These are phyloP conservation scores for Xerocomellus dryophilus DNA, from an alignment of 768 basidiomycete species.

Conservation along the genomic window DNA sequence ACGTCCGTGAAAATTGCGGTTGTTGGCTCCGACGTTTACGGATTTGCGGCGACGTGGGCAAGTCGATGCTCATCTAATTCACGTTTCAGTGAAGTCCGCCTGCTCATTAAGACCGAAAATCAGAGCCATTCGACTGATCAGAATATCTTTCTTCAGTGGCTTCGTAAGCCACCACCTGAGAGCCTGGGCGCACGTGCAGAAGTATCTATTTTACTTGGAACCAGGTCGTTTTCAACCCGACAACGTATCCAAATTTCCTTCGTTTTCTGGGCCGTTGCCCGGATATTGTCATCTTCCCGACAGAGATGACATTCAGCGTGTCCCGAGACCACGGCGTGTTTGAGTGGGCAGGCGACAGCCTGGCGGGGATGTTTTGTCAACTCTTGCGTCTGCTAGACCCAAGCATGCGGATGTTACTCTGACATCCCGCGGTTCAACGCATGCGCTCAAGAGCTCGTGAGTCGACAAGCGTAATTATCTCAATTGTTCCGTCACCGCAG, in stretches of 20 bases:
- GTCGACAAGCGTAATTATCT: constrained; percentile 30
- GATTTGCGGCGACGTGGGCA: constrained; percentile 76
- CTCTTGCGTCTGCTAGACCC: constrained; percentile 57
- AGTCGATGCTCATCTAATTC: constrained; percentile 8
- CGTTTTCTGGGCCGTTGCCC: constrained; percentile 54
- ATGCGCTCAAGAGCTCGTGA: constrained; percentile 48
- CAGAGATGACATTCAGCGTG: constrained; percentile 78
- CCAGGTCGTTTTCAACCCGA: constrained; percentile 74
- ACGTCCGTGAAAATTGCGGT: constrained; percentile 59
- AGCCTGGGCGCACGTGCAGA: background rate
- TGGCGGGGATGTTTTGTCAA: constrained; percentile 64
- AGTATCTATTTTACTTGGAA: background rate
- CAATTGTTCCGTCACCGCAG: constrained; percentile 45
- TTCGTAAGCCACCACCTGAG: constrained; percentile 41
- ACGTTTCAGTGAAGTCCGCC: background rate
- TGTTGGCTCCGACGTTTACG: constrained; percentile 75
- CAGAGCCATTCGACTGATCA: background rate
- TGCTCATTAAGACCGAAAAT: constrained; percentile 36
- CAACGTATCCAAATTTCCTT: constrained; percentile 62
- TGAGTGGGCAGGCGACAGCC: constrained; percentile 74
- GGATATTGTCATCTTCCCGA: constrained; percentile 49
- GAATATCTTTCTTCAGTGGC: constrained; percentile 38
- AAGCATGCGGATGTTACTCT: constrained; percentile 69
- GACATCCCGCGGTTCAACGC: constrained; percentile 73
- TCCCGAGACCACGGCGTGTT: constrained; percentile 58